phyloP scores from a whole-genome alignment of 306 rosid genomes.

The Sindora glabra region DNA sequence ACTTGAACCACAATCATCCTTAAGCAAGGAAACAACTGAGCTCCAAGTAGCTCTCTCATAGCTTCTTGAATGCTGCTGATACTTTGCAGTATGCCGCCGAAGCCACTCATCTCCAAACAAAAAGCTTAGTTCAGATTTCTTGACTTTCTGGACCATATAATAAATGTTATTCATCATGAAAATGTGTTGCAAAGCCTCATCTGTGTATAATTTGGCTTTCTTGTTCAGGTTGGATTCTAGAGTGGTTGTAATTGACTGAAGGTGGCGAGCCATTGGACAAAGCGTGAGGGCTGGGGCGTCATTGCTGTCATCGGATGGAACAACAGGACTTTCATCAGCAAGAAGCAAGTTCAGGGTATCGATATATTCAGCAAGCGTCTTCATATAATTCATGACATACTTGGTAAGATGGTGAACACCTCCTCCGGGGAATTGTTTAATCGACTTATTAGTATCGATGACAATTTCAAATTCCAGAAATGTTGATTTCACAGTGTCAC shows the following conservation, averaged over 20 bases:
- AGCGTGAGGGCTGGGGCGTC: neutral
- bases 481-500: slow-evolving; percentile 35
- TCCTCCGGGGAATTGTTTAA: slow-evolving; percentile 34
- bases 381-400: slow-evolving; percentile 64
- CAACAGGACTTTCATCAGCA: slow-evolving; percentile 12
- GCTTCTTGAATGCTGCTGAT: slow-evolving; percentile 25
- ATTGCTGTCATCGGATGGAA: neutral
- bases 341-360: slow-evolving; percentile 36
- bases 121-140: slow-evolving; percentile 25
- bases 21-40: slow-evolving; percentile 27
- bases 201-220: slow-evolving; percentile 45
- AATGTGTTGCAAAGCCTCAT: slow-evolving; percentile 41
- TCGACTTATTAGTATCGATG: slow-evolving; percentile 36
- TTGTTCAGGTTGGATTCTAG: slow-evolving; percentile 39
- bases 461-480: slow-evolving; percentile 29
- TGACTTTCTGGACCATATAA: slow-evolving; percentile 55
- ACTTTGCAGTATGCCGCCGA: slow-evolving; percentile 24
- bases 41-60: slow-evolving; percentile 48
- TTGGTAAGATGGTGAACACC: slow-evolving; percentile 48
- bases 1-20: neutral
- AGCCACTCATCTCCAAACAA: slow-evolving; percentile 53
- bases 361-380: slow-evolving; percentile 25
- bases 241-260: slow-evolving; percentile 29
- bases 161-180: slow-evolving; percentile 63
- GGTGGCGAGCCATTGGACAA: slow-evolving; percentile 30